Evolutionary conservation across 306 rosid species (phyloP).

Genomic region (Fagus sylvatica): DNA sequence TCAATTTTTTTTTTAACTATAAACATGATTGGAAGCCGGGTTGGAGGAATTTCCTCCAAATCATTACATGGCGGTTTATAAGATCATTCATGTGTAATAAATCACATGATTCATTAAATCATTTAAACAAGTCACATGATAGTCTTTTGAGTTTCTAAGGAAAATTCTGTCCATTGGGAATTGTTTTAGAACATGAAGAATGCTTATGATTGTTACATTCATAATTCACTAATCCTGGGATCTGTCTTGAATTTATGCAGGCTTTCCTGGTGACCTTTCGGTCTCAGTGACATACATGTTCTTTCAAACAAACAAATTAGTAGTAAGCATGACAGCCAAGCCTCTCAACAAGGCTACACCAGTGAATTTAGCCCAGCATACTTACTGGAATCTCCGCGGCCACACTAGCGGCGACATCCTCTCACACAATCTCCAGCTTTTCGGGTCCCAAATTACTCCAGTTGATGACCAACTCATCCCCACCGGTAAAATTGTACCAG

Average conservation of each 20-base stretch:
- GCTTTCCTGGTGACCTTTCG: slow-evolving; percentile 66
- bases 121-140: too few species aligned
- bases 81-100: too few species aligned
- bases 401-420: slow-evolving; percentile 63
- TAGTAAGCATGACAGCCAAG: slow-evolving; percentile 54
- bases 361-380: slow-evolving; percentile 67
- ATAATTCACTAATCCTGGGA: not conserved
- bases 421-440: slow-evolving; percentile 49
- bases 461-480: slow-evolving; percentile 59
- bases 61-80: too few species aligned
- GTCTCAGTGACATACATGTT: slow-evolving; percentile 58
- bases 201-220: too few species aligned
- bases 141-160: too few species aligned
- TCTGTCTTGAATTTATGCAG: slow-evolving; percentile 26
- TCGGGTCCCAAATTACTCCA: slow-evolving; percentile 57
- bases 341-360: slow-evolving; percentile 60
- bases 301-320: slow-evolving; percentile 35
- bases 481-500: slow-evolving; percentile 33
- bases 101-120: too few species aligned
- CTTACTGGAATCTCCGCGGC: slow-evolving; percentile 74
- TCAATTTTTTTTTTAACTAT: too few species aligned
- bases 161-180: not conserved
- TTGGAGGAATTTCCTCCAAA: too few species aligned
- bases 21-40: not conserved
- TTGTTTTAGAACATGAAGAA: not conserved